Percentiles rank a stretch among this genome's conserved stretches.
Conservation (phyloP, 495 filamentous ascomycete genomes). For the Staphylotrichum tortipilum region DNA sequence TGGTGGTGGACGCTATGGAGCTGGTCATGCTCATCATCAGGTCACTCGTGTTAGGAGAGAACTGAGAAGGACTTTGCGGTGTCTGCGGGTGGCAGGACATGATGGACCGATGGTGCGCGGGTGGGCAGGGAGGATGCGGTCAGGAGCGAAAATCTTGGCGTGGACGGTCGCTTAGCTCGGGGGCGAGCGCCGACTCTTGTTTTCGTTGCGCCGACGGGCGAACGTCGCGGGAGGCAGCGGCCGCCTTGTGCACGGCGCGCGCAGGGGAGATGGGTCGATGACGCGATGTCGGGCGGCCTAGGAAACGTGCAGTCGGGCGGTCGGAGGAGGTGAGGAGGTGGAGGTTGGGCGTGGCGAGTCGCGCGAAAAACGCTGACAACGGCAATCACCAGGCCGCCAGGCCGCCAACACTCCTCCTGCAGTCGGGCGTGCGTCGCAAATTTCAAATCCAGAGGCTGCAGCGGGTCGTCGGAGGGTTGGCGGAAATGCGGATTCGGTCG, state of each 20-base stretch:
- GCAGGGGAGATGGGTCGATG: no score
- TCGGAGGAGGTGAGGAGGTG: conserved; percentile 23
- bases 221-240: no score
- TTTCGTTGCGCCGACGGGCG: no score
- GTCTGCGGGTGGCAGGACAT: conserved; percentile 52
- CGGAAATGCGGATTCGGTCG: conserved; percentile 1
- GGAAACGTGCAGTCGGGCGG: no score
- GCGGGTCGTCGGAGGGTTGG: background rate
- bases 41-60: conserved; percentile 39
- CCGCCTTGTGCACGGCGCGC: no score
- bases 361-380: conserved; percentile 33
- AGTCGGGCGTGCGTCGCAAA: conserved; percentile 15
- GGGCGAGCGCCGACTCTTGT: conserved; percentile 19
- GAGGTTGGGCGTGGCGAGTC: conserved; percentile 34
- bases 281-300: no score
- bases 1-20: conserved; percentile 37
- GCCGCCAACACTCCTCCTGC: conserved; percentile 16
- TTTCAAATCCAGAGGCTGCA: conserved; percentile 1
- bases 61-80: conserved; percentile 50
- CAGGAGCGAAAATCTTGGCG: conserved; percentile 14
- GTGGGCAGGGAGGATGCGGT: conserved; percentile 1
- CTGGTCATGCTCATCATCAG: conserved; percentile 36
- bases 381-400: conserved; percentile 15
- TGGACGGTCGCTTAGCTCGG: conserved; percentile 9
- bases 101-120: conserved; percentile 22